Base-by-base conservation (phyloP, 371 early-diverging fungal species). In the Lichtheimia ornata region DNA sequence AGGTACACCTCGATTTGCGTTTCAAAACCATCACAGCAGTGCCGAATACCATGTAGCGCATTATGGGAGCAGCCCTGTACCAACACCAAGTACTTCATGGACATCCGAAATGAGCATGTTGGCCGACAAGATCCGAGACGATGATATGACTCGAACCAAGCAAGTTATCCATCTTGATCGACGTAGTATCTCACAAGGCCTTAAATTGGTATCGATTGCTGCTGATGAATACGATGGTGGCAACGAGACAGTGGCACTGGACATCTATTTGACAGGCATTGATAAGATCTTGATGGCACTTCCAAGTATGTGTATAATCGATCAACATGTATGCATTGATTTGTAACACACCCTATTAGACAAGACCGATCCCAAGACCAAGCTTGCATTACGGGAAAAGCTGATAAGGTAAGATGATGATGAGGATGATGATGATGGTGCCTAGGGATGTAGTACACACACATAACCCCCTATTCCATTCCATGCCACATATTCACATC, bases 161-260 rank as follows among this genome's bases (percentile, higher is more conserved):
- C 55, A 28, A 20, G 27, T 47, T 45, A 49, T 15, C 51, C 62
- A 25, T 53, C 25, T 44, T 15, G 74, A 77, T 59, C 65, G 80
- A 60, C 66, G 67, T 14, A 59, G 77, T 59, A 69, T 83, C 6
- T 76, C 80, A 17, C 85, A 83, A 58, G 84, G 82, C 0, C 72
- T 85, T 57, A 79, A 77, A 15, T 65, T 85, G 0, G 69, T 83
- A 0, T 73, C 72, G 0, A 73, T 85, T 35, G 82, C 86, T 3
- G 75, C 76, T 14, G 83, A 85, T 42, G 83, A 83, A 54, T 83
- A 82, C 22, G 82, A 82, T 7, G 61, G 64, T 12, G 81, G 82
- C 42, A 82, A 85, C 42, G 78, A 84, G 25, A 50, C 56, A 11
- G 59, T 74, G 18, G 84, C 80, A 2, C 65, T 85, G 12, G 81